A percentile compares a stretch with the other conserved stretches of the same genome.
These are phyloP conservation scores for Talaromyces liani DNA, from an alignment of 495 filamentous ascomycete genomes.

Conservation along the genomic window DNA sequence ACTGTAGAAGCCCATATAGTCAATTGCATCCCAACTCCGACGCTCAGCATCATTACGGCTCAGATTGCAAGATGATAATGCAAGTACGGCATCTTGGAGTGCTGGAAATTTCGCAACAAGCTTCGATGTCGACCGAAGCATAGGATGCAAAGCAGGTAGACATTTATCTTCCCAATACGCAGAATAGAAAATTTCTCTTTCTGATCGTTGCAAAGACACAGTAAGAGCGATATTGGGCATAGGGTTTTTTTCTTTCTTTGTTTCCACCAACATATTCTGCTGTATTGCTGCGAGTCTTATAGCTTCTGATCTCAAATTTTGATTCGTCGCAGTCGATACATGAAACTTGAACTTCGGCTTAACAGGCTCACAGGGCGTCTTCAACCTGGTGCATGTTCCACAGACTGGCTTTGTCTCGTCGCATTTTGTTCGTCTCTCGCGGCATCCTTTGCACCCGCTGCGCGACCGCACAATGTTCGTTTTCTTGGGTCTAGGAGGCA, in stretches of 20 bases:
- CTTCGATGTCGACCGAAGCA: conserved; percentile 10
- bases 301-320: not conserved
- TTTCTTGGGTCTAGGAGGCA: conserved; percentile 19
- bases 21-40: not conserved
- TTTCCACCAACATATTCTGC: not conserved
- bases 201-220: conserved; percentile 16
- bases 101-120: not conserved
- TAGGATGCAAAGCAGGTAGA: conserved; percentile 18
- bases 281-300: not conserved
- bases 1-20: conserved; percentile 12
- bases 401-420: conserved; percentile 35
- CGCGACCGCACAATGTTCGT: conserved; percentile 23
- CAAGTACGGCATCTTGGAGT: conserved; percentile 18
- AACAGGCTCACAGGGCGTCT: conserved; percentile 25
- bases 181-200: conserved; percentile 22
- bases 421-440: conserved; percentile 20
- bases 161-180: conserved; percentile 21
- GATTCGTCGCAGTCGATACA: conserved; percentile 6
- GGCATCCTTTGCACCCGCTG: conserved; percentile 19
- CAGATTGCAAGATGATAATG: conserved; percentile 21
- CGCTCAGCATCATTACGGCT: conserved; percentile 17
- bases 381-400: conserved; percentile 28
- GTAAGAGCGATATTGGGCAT: conserved; percentile 10
- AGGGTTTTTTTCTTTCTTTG: not conserved
- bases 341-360: conserved; percentile 23